Evolutionary conservation across 495 filamentous ascomycete genomes (phyloP), one percentile per base, ranked within the genome.

Genomic region (Xylaria bambusicola): DNA sequence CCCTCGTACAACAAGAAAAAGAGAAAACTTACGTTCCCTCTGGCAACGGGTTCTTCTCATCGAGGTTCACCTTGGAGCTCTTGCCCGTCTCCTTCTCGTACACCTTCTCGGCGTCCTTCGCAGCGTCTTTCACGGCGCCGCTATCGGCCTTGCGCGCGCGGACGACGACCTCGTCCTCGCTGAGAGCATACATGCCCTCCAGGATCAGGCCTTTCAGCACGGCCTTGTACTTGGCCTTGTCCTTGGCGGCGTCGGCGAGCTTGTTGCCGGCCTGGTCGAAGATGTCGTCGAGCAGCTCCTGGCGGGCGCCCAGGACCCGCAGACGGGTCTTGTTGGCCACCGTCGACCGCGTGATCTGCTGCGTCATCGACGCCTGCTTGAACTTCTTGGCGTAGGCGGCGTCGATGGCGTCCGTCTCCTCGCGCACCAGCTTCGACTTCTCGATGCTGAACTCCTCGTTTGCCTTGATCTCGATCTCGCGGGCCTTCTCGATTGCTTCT

Each of bases 391-490:
- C 87, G 85, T 97, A 98, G 55, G 84, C 77, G 49, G 81, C 77
- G 80, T 99, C 94, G 83, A 99, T 98, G 75, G 91, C 76, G 67
- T 88, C 81, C 56, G 90, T 96, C 75, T 98, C 95, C 73, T 93
- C 85, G 72, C 90, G 93, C 60, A 98, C 93, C 38, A 99, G 91
- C 82, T 96, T 96, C 51, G 92, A 92, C 77, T 98, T 98, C 73
- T 98, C 95, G 70, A 97, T 97, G 63, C 89, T 87, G 75, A 97
- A 97, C 74, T 99, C 95, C 73, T 97, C 92, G 77, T 98, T 90
- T 74, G 95, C 95, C 77, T 98, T 98, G 77, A 97, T 85, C 63
- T 91, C 82, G 78, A 99, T 98, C 75, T 99, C 95, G 69, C 86
- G 86, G 65, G 93, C 92, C 79, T 99, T 99, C 73, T 99, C 95